These are phyloP conservation scores for Hyaloscypha bicolor DNA, from an alignment of 495 filamentous ascomycete genomes.

Conservation along the genomic window DNA sequence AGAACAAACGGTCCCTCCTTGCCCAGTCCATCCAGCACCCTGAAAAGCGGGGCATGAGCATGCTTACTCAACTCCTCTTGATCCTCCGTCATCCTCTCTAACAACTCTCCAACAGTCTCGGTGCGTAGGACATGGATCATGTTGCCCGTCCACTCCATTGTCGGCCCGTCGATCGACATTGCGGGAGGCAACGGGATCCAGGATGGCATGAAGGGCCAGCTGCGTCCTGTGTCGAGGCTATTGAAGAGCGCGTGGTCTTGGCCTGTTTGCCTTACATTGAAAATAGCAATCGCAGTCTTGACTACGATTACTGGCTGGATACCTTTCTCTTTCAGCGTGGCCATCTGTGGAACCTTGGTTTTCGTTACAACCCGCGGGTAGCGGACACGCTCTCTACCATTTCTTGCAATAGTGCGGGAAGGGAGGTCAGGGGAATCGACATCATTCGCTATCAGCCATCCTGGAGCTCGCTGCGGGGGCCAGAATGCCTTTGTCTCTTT, in stretches of 20 bases:
- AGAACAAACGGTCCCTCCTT: slow-evolving; percentile 1
- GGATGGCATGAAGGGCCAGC: slow-evolving; percentile 1
- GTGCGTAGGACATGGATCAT: neutral
- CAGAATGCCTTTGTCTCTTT: neutral
- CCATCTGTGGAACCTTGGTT: neutral
- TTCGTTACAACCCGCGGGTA: neutral
- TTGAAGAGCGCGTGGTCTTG: slow-evolving; percentile 15
- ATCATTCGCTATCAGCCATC: slow-evolving; percentile 4
- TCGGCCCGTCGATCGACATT: slow-evolving; percentile 9
- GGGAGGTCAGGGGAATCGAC: neutral
- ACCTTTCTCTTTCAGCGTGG: neutral
- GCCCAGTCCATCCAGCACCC: slow-evolving; percentile 1
- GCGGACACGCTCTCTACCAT: neutral
- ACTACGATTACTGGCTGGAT: slow-evolving; percentile 3
- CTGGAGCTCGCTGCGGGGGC: slow-evolving; percentile 4
- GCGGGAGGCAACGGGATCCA: slow-evolving; percentile 5
- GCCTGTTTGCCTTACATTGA: slow-evolving; percentile 1
- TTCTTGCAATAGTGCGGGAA: neutral
- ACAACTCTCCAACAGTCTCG: slow-evolving; percentile 1
- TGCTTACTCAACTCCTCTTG: slow-evolving; percentile 7
- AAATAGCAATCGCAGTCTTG: slow-evolving; percentile 1
- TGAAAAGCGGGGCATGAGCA: slow-evolving; percentile 9
- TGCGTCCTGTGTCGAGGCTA: neutral
- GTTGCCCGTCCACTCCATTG: neutral
- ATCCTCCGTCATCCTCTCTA: neutral